Base-by-base conservation (phyloP, 306 rosid species). In the Lithocarpus polystachyus region DNA sequence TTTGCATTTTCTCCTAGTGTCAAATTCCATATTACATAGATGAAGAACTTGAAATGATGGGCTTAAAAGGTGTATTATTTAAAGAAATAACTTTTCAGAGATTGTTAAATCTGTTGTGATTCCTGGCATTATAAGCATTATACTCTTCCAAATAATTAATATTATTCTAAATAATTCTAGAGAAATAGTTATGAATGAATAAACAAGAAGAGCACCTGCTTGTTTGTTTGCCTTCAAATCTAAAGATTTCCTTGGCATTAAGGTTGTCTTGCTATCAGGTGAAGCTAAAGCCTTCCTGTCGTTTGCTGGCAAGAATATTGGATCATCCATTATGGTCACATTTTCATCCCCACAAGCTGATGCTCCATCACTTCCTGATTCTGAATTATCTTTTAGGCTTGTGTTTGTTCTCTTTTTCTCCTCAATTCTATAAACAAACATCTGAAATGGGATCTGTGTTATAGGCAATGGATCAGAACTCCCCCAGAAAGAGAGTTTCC, bases 381-480 rank as follows among this genome's bases (percentile, higher is more conserved):
- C 99, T 6, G 97, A 91, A 67, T 76, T 86, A 5, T 95, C 98
- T 83, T 81, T 91, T 19, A 56, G 22, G 77, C 68, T 13, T 11
- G 79, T 2, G 45, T 35, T 68, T 37, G 48, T 56, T 81, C 78
- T 92, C 81, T 89, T 90, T 29, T 79, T 83, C 81, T 92, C 99
- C 3, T 72, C 74, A 69, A 87, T 82, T 79, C 86, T 82, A 69
- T 88, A 95, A 33, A 88, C 86, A 84, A 91, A 88, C 92, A 92
- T 91, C 79, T 95, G 96, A 85, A 90, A 92, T 73, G 99, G 98
- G 76, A 91, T 85, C 72, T 82, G 88, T 7, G 88, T 81, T 71
- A 91, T 48, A 2, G 88, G 20, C 59, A 85, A 59, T 40, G 82
- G 76, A 75, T 81, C 89, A 74, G 85, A 74, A 43, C 33, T 80